Conservation (phyloP, 495 filamentous ascomycete genomes). For the Jackrogersella minutella region DNA sequence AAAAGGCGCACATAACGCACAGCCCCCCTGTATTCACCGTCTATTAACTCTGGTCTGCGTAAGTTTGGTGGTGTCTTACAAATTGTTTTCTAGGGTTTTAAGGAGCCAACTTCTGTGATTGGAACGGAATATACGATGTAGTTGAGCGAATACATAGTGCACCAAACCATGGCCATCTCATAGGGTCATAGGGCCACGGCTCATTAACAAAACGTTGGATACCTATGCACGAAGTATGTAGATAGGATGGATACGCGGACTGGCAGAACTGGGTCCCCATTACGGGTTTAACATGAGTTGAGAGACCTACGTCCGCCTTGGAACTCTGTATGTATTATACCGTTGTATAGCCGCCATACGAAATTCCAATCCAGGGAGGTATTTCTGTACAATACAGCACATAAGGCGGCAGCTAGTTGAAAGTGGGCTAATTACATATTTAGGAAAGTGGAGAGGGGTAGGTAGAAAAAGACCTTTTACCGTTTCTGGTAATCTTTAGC, state of each 20-base stretch:
- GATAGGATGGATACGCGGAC: constrained; percentile 5
- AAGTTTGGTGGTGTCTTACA: constrained; percentile 19
- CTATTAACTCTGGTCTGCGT: constrained; percentile 8
- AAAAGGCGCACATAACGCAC: constrained; percentile 38
- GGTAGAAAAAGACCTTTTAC: constrained; percentile 3
- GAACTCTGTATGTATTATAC: not conserved
- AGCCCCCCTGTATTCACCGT: constrained; percentile 12
- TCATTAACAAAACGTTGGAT: no score
- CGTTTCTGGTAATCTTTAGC: constrained; percentile 23
- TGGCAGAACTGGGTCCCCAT: not conserved
- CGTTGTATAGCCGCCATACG: constrained; percentile 3
- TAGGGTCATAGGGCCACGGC: not conserved
- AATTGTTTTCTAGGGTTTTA: not conserved
- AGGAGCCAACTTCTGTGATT: constrained; percentile 10
- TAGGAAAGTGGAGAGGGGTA: constrained; percentile 1
- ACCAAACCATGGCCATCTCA: no score
- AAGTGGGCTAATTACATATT: constrained; percentile 31
- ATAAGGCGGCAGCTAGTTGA: constrained; percentile 30
- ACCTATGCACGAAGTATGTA: no score
- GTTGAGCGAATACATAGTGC: not conserved
- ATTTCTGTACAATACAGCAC: not conserved
- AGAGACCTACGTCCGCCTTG: not conserved
- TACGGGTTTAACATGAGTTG: not conserved
- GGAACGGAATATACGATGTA: constrained; percentile 26
- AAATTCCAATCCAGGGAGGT: not conserved